These are phyloP conservation scores for Cercophora scortea DNA, from an alignment of 495 filamentous ascomycete species.

Conservation along the genomic window DNA sequence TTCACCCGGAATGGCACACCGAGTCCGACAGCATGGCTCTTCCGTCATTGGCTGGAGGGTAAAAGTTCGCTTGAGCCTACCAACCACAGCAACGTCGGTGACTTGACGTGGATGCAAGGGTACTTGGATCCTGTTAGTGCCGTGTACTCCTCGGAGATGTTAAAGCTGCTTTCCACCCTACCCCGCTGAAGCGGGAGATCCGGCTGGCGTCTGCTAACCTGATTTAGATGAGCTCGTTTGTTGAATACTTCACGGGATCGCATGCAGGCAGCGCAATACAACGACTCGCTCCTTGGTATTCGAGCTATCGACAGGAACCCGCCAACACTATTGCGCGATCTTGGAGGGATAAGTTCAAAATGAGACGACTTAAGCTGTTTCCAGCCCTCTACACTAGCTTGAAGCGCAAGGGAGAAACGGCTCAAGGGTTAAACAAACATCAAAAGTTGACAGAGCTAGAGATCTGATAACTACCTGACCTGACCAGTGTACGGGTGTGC, in stretches of 20 bases:
- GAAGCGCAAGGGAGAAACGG: no score
- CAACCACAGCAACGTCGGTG: neutral
- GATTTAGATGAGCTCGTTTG: neutral
- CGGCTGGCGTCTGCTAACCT: neutral
- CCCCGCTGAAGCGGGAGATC: neutral
- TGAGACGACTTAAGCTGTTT: no score
- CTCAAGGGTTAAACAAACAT: no score
- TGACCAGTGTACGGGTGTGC: no score
- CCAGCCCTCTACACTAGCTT: no score
- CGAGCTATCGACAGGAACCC: neutral
- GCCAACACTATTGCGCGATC: neutral
- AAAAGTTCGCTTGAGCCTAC: neutral
- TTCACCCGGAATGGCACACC: no score
- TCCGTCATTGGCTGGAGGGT: neutral
- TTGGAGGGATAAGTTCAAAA: neutral
- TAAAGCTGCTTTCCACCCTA: neutral
- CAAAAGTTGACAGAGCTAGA: no score
- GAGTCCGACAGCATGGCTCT: neutral
- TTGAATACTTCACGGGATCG: neutral
- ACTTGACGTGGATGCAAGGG: neutral
- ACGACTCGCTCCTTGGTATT: neutral
- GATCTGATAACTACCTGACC: no score
- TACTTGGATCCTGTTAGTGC: no score
- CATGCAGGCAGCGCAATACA: neutral
- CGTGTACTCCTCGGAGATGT: slow-evolving; percentile 5